Percentiles rank a stretch among this genome's conserved stretches.
Evolutionary conservation across 2,329 filamentous ascomycete genomes (phyloP).

Genomic region (Curvularia spicifera): DNA sequence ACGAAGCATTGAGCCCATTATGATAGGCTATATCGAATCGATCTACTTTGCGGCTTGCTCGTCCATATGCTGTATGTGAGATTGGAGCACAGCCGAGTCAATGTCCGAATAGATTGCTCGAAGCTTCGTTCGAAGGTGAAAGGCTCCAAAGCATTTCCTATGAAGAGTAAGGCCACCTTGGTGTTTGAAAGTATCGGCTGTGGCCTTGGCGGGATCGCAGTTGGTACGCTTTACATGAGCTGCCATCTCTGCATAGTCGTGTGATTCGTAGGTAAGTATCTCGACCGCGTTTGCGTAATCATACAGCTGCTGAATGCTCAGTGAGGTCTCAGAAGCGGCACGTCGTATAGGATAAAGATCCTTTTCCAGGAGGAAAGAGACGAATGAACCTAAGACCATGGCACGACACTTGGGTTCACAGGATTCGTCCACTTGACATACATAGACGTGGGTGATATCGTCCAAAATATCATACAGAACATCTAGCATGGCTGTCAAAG

Average conservation of each 20-base stretch:
- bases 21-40: neutral
- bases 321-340: constrained; percentile 10
- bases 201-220: constrained; percentile 10
- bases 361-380: constrained; percentile 14
- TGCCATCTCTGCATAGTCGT: constrained; percentile 14
- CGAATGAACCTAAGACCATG: constrained; percentile 8
- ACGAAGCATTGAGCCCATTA: neutral
- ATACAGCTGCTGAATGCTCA: constrained; percentile 13
- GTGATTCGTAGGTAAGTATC: constrained; percentile 12
- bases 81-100: constrained; percentile 13
- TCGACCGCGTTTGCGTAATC: constrained; percentile 4
- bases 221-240: constrained; percentile 8
- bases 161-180: constrained; percentile 5
- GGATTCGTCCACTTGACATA: constrained; percentile 12
- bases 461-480: constrained; percentile 10
- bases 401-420: constrained; percentile 12
- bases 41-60: constrained; percentile 22
- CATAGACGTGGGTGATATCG: constrained; percentile 13
- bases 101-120: constrained; percentile 8
- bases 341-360: constrained; percentile 14
- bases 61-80: constrained; percentile 20
- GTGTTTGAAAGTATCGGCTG: constrained; percentile 13
- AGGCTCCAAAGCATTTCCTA: constrained; percentile 11
- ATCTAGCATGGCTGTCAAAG: constrained; percentile 10
- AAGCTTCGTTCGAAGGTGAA: constrained; percentile 8